Base-by-base conservation (phyloP, 2,329 filamentous ascomycete species). In the Cladorrhinum sp. region DNA sequence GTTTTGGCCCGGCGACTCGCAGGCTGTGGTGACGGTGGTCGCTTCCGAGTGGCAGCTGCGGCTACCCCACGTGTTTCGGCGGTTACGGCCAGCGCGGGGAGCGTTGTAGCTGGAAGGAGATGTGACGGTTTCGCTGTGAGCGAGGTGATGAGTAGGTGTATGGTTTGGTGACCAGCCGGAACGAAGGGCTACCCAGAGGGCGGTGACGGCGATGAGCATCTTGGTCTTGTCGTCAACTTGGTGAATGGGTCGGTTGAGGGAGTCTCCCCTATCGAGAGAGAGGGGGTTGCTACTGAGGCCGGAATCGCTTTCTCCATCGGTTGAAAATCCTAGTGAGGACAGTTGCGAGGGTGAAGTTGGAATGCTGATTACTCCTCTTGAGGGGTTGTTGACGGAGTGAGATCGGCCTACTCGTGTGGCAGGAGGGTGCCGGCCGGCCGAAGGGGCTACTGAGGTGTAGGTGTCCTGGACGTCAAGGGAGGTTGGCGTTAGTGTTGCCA, bases 391-490 rank as follows among this genome's bases (percentile, higher is more conserved):
- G 14, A 59, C 59, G 2, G 63, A 63, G 10, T 20, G 61, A 36
- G 57, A 64, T 21, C 23, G 66, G 42, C 55, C 58, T 1, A 33
- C 36, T 23, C 55, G 52, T 1, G 55, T 75, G 12, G 75, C 76
- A 1, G 80, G 80, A 9, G 82, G 80, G 62, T 79, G 78, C 39
- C 75, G 77, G n/a, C 76, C 74, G 30, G 77, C 75, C 0, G 82
- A 80, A 6, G 78, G 72, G 1, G 82, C 81, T 26, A 86, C 76
- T 0, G 82, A 81, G 3, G 79, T 83, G 71, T 91, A 93, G 2
- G 79, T 80, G 65, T 93, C 87, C 62, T 86, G 83, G 53, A 94
- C 83, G 55, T 91, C 86, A 28, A 94, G 82, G 12, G 81, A 83
- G 3, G 80, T 79, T 12, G 81, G 80, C 2, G 83, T 87, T 50